Percentiles rank a stretch among this genome's conserved stretches.
Conservation (phyloP, 2,329 filamentous ascomycete species). For the Pestalotiopsis sp. region DNA sequence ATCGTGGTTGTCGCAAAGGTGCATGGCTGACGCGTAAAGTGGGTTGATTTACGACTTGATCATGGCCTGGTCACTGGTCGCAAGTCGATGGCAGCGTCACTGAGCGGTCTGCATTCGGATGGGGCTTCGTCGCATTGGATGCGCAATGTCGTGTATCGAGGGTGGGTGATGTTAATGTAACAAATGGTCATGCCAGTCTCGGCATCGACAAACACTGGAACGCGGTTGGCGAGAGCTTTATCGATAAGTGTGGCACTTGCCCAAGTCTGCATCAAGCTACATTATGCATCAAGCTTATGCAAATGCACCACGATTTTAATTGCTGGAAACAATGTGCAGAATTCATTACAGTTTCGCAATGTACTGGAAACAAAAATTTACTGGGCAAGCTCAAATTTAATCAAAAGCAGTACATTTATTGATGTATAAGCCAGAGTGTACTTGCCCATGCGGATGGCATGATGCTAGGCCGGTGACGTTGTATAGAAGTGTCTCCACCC, state of each 20-base stretch:
- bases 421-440: too few species aligned
- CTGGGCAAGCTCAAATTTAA: too few species aligned
- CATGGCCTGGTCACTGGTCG: neutral
- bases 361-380: too few species aligned
- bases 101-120: neutral
- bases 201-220: neutral
- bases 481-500: too few species aligned
- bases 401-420: too few species aligned
- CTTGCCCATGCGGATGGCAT: too few species aligned
- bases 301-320: too few species aligned
- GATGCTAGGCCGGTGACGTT: too few species aligned
- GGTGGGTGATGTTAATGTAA: neutral
- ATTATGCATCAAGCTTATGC: too few species aligned
- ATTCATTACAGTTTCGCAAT: too few species aligned
- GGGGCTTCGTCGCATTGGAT: neutral
- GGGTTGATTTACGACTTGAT: neutral
- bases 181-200: neutral
- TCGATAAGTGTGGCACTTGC: neutral
- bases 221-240: neutral
- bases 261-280: too few species aligned
- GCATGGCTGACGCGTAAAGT: slow-evolving; percentile 1
- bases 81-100: neutral
- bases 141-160: neutral
- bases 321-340: too few species aligned
- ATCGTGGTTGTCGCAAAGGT: neutral